Conservation (phyloP, 768 basidiomycete genomes). For the Termitomyces titanicus region DNA sequence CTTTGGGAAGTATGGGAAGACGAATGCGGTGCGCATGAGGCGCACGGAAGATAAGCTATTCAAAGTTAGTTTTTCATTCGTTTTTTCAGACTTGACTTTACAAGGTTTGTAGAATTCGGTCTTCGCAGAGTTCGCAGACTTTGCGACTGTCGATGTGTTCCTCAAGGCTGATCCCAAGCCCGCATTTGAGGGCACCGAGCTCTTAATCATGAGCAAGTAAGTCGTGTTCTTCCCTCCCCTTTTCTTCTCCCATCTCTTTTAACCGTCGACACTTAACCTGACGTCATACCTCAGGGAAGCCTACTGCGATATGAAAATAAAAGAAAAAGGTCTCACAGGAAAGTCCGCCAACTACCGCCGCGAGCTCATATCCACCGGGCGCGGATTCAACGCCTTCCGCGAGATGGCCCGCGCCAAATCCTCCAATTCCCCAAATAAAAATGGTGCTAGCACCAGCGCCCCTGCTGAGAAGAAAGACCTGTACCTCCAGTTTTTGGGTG, state of each 20-base stretch:
- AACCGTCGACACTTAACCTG: background rate
- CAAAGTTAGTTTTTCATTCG: slow-evolving; percentile 53
- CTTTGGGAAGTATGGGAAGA: slow-evolving; percentile 72
- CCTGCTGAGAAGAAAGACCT: slow-evolving; percentile 45
- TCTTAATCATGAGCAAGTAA: slow-evolving; percentile 87
- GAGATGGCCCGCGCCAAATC: slow-evolving; percentile 48
- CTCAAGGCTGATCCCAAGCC: slow-evolving; percentile 81
- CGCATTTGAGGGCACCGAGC: slow-evolving; percentile 68
- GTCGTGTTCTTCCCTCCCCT: slow-evolving; percentile 17
- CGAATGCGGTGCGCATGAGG: slow-evolving; percentile 86
- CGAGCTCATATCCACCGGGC: slow-evolving; percentile 45
- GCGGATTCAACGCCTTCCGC: slow-evolving; percentile 79
- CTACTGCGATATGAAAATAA: slow-evolving; percentile 95
- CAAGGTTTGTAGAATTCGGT: slow-evolving; percentile 65
- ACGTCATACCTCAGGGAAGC: slow-evolving; percentile 47
- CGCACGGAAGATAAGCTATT: slow-evolving; percentile 80
- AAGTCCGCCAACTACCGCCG: slow-evolving; percentile 61
- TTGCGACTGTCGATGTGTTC: slow-evolving; percentile 67
- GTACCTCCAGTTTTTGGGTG: slow-evolving; percentile 73
- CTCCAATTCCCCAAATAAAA: slow-evolving; percentile 18
- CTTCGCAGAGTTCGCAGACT: slow-evolving; percentile 85
- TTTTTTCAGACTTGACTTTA: background rate
- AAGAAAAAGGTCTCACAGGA: slow-evolving; percentile 85
- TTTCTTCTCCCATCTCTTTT: too few relatives aligned
- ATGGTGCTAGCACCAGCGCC: slow-evolving; percentile 23